phyloP scores from a whole-genome alignment of 371 early-diverging fungal genomes.

The Mortierella sp. region DNA sequence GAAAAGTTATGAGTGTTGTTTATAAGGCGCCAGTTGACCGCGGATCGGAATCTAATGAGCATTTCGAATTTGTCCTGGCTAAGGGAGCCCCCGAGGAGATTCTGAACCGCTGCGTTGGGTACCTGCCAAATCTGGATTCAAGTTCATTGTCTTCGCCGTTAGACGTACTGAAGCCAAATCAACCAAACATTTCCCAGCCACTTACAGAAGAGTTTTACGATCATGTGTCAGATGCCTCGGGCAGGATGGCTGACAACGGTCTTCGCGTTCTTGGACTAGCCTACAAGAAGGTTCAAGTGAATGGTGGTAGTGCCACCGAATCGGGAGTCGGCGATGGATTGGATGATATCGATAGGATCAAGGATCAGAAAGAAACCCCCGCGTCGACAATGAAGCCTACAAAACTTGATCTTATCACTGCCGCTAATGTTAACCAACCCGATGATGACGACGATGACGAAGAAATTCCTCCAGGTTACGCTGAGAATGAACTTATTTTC shows the following conservation, averaged over 20 bases:
- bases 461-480: constrained; percentile 60
- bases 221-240: constrained; percentile 74
- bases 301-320: constrained; percentile 52
- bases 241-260: constrained; percentile 86
- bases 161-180: constrained; percentile 22
- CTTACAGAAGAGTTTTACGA: constrained; percentile 74
- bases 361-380: constrained; percentile 45
- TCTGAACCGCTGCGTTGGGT: constrained; percentile 73
- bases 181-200: constrained; percentile 38
- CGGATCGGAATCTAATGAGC: constrained; percentile 6
- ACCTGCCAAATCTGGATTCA: constrained; percentile 56
- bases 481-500: constrained; percentile 62
- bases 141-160: constrained; percentile 22
- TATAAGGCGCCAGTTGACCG: constrained; percentile 49
- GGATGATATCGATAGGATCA: constrained; percentile 58
- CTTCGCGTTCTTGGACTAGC: constrained; percentile 84
- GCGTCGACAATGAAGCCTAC: constrained; percentile 33
- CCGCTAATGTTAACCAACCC: constrained; percentile 20
- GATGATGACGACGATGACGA: constrained; percentile 61
- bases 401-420: constrained; percentile 34
- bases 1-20: constrained; percentile 90
- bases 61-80: constrained; percentile 67
- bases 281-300: constrained; percentile 57
- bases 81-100: constrained; percentile 95
- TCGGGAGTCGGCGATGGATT: constrained; percentile 58